phyloP scores from a whole-genome alignment of 202 grass and related monocot species.

The Panicum hallii region DNA sequence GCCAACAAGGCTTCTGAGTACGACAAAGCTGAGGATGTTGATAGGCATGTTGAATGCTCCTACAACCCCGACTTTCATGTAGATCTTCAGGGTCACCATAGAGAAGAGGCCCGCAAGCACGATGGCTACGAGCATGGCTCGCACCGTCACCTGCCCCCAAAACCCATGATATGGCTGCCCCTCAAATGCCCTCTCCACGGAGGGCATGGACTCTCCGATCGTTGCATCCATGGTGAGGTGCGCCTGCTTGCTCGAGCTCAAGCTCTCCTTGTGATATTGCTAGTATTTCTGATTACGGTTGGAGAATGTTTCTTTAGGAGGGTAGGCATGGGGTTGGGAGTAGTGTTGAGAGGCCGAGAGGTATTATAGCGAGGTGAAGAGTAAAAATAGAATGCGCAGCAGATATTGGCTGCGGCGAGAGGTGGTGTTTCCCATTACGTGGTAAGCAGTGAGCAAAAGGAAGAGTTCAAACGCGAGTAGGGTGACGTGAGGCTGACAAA shows the following conservation, averaged over 20 bases:
- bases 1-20: conserved; percentile 23
- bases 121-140: conserved; percentile 34
- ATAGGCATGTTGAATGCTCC: conserved; percentile 43
- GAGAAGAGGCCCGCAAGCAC: conserved; percentile 29
- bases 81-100: conserved; percentile 38
- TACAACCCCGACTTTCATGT: conserved; percentile 46
- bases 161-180: neutral
- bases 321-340: neutral
- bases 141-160: conserved; percentile 40
- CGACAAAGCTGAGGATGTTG: conserved; percentile 48
- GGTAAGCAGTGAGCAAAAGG: neutral
- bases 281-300: neutral
- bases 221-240: conserved; percentile 46
- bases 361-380: conserved; percentile 10
- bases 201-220: conserved; percentile 34
- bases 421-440: neutral
- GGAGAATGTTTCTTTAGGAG: neutral
- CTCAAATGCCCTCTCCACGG: conserved; percentile 55
- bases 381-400: conserved; percentile 31
- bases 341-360: conserved; percentile 27
- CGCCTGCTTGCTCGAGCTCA: neutral
- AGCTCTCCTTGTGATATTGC: neutral
- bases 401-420: neutral
- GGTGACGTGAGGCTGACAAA: neutral
- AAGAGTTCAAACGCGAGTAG: neutral